phyloP scores from a whole-genome alignment of 495 filamentous ascomycete species.

The Terfezia claveryi region DNA sequence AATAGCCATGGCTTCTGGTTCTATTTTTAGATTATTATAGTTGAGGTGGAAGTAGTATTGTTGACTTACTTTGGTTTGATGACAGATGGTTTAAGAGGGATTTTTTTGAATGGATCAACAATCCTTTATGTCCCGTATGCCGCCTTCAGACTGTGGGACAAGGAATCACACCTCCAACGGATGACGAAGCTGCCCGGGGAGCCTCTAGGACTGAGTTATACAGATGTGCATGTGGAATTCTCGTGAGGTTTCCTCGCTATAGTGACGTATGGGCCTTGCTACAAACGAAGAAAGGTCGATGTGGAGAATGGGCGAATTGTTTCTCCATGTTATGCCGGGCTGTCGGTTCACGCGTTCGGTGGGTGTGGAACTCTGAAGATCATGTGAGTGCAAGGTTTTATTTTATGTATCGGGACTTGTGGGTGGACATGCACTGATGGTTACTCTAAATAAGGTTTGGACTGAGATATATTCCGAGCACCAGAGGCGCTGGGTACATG shows the following conservation, averaged over 20 bases:
- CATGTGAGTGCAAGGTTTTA: slow-evolving; percentile 24
- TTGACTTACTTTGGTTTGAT: slow-evolving; percentile 15
- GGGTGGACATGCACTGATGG: neutral
- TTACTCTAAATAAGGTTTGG: slow-evolving; percentile 37
- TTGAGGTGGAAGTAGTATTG: neutral
- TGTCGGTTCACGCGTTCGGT: slow-evolving; percentile 71
- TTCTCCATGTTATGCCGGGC: slow-evolving; percentile 97
- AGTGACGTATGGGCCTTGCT: slow-evolving; percentile 88
- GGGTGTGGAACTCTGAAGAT: slow-evolving; percentile 98
- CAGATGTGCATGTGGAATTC: slow-evolving; percentile 59
- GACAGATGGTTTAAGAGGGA: slow-evolving; percentile 80
- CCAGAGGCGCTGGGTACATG: slow-evolving; percentile 85
- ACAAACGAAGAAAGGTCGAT: slow-evolving; percentile 61
- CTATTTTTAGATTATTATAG: neutral
- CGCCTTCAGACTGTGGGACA: slow-evolving; percentile 58
- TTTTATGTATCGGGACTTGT: neutral
- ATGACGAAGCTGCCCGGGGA: slow-evolving; percentile 72
- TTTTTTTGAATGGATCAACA: slow-evolving; percentile 95
- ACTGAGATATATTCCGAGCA: slow-evolving; percentile 94
- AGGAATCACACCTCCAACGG: slow-evolving; percentile 61
- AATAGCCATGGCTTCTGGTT: neutral
- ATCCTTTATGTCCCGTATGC: slow-evolving; percentile 66
- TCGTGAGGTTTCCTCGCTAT: slow-evolving; percentile 83
- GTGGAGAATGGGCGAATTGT: slow-evolving; percentile 94
- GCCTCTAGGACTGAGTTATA: slow-evolving; percentile 78